phyloP scores from a whole-genome alignment of 2,329 filamentous ascomycete species.

The Aspergillaceae sp. region DNA sequence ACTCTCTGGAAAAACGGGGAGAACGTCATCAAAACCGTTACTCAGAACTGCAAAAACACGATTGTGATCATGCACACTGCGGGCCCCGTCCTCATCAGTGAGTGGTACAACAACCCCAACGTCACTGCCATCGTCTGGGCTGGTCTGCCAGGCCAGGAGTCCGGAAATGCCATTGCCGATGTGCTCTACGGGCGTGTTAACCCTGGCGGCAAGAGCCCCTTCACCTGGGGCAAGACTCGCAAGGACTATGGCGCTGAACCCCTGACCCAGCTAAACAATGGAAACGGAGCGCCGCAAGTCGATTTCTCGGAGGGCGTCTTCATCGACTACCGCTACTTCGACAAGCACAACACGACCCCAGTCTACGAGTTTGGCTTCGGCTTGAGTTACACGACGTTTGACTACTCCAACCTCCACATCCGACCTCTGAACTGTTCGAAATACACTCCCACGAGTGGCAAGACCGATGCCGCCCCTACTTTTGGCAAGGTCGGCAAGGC shows the following conservation, averaged over 20 bases:
- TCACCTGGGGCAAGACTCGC: conserved; percentile 49
- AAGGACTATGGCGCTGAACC: conserved; percentile 50
- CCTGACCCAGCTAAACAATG: conserved; percentile 51
- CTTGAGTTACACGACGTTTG: conserved; percentile 55
- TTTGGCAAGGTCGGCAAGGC: conserved; percentile 43
- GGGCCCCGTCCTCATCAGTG: conserved; percentile 67
- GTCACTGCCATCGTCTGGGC: conserved; percentile 69
- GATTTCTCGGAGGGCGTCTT: conserved; percentile 54
- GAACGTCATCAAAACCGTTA: conserved; percentile 69
- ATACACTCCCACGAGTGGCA: conserved; percentile 47
- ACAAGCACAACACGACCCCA: conserved; percentile 47
- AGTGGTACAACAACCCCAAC: conserved; percentile 53
- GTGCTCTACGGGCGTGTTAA: conserved; percentile 62
- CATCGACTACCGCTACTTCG: conserved; percentile 47
- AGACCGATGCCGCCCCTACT: conserved; percentile 45
- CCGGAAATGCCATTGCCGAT: conserved; percentile 65
- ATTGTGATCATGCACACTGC: conserved; percentile 84
- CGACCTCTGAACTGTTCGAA: conserved; percentile 33
- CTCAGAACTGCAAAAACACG: conserved; percentile 72
- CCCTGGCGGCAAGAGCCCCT: conserved; percentile 54
- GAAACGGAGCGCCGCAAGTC: conserved; percentile 47
- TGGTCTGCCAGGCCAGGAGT: conserved; percentile 66
- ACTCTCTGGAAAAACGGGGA: conserved; percentile 83
- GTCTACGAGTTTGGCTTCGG: conserved; percentile 56
- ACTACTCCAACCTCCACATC: conserved; percentile 51